Percentiles rank a stretch among this genome's conserved stretches.
These are phyloP conservation scores for Leavenworthia alabamica DNA, from an alignment of 345 rosid species.

Conservation along the genomic window DNA sequence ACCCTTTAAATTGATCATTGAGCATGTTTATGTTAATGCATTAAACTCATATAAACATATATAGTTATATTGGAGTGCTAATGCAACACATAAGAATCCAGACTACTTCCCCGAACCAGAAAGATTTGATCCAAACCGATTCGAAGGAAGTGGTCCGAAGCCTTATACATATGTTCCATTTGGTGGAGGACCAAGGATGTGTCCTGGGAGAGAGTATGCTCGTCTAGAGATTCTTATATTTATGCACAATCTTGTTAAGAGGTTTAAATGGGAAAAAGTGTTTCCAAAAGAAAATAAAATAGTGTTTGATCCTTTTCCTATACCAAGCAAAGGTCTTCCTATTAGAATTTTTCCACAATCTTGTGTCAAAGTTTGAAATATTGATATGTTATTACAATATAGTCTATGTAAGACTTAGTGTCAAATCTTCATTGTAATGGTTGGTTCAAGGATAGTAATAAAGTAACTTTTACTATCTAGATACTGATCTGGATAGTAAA, in stretches of 20 bases:
- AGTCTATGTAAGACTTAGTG: too few relatives aligned
- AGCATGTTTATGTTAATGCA: neutral
- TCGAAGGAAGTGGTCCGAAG: conserved; percentile 39
- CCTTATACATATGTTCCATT: conserved; percentile 45
- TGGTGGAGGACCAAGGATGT: conserved; percentile 52
- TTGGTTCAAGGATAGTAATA: too few relatives aligned
- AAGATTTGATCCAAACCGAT: conserved; percentile 40
- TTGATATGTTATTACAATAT: too few relatives aligned
- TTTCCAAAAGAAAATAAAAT: conserved; percentile 32
- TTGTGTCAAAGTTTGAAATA: neutral
- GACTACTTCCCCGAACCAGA: conserved; percentile 39
- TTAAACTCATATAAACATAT: neutral
- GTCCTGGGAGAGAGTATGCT: conserved; percentile 47
- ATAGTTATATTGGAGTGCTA: conserved; percentile 44
- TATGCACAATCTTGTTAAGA: conserved; percentile 40
- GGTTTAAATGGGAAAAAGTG: conserved; percentile 40
- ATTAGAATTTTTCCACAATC: conserved; percentile 30
- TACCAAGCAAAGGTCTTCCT: conserved; percentile 38
- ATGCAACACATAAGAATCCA: conserved; percentile 33
- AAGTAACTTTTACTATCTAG: too few relatives aligned
- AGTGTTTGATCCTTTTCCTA: conserved; percentile 40
- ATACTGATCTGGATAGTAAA: too few relatives aligned
- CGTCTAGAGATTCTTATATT: conserved; percentile 42
- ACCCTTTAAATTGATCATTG: neutral
- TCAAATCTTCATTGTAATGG: too few relatives aligned